phyloP scores from a whole-genome alignment of 169 alveolate species.

The Ichthyophthirius multifiliis region DNA sequence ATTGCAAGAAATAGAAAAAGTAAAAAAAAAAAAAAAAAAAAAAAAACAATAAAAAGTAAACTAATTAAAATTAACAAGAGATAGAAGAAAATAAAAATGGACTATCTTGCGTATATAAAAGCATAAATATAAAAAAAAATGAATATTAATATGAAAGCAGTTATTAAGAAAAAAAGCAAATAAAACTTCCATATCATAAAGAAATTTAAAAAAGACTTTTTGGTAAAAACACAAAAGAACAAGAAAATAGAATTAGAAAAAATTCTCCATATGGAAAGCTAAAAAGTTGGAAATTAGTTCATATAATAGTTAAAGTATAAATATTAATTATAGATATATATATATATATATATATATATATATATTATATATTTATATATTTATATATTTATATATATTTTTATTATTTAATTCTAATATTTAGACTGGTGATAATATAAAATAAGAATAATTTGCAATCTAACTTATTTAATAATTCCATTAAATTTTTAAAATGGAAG shows the following conservation, averaged over 20 bases:
- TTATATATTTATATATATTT: slow-evolving; percentile 13
- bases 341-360: too few relatives aligned
- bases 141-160: neutral
- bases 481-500: slow-evolving; percentile 65
- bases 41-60: slow-evolving; percentile 31
- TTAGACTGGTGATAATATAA: slow-evolving; percentile 76
- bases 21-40: slow-evolving; percentile 19
- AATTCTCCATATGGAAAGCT: slow-evolving; percentile 37
- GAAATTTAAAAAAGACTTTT: neutral
- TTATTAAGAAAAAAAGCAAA: too few relatives aligned
- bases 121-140: neutral
- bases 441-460: slow-evolving; percentile 77
- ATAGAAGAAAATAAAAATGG: neutral
- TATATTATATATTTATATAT: too few relatives aligned
- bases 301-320: slow-evolving; percentile 22
- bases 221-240: slow-evolving; percentile 31
- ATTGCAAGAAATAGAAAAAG: slow-evolving; percentile 29
- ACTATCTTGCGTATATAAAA: neutral
- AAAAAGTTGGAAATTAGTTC: slow-evolving; percentile 38
- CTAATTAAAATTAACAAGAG: neutral
- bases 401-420: slow-evolving; percentile 45
- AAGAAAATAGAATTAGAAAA: slow-evolving; percentile 30
- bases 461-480: slow-evolving; percentile 69
- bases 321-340: too few relatives aligned
- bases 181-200: neutral